Evolutionary conservation across 208 protist genomes (phyloP).

Genomic region (Leishmania tropica): DNA sequence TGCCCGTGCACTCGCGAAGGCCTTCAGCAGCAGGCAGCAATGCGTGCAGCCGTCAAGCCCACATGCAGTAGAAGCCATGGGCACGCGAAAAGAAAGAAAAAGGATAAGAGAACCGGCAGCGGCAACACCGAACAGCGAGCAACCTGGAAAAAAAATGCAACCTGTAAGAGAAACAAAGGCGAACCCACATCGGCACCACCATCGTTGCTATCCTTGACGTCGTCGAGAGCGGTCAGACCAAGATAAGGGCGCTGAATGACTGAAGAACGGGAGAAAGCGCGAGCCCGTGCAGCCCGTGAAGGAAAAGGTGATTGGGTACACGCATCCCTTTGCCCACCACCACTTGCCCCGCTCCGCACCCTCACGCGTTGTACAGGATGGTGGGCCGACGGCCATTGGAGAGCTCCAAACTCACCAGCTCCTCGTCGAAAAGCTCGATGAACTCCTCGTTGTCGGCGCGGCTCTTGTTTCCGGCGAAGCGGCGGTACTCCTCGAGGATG

Average conservation of each 20-base stretch:
- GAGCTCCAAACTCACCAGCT: slow-evolving; percentile 92
- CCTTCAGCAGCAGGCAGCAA: neutral
- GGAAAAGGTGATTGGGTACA: neutral
- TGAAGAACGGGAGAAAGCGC: neutral
- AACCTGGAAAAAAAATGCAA: neutral
- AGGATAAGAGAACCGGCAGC: neutral
- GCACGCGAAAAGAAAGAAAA: neutral
- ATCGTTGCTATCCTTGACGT: too few species aligned
- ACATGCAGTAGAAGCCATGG: neutral
- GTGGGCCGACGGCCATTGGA: slow-evolving; percentile 55
- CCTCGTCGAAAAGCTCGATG: slow-evolving; percentile 99
- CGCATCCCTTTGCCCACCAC: neutral
- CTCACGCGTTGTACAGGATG: slow-evolving; percentile 59
- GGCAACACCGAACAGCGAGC: neutral
- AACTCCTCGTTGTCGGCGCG: slow-evolving; percentile 98
- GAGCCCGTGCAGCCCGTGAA: neutral
- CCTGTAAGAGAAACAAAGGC: neutral
- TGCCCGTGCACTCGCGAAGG: neutral
- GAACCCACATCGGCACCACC: neutral
- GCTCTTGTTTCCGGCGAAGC: slow-evolving; percentile 94
- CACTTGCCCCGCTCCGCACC: neutral
- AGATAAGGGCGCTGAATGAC: neutral
- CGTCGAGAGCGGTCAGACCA: neutral
- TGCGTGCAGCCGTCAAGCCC: neutral
- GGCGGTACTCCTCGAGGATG: slow-evolving; percentile 98